phyloP scores from a whole-genome alignment of 768 basidiomycete species.

The Boletus vermiculosoides region DNA sequence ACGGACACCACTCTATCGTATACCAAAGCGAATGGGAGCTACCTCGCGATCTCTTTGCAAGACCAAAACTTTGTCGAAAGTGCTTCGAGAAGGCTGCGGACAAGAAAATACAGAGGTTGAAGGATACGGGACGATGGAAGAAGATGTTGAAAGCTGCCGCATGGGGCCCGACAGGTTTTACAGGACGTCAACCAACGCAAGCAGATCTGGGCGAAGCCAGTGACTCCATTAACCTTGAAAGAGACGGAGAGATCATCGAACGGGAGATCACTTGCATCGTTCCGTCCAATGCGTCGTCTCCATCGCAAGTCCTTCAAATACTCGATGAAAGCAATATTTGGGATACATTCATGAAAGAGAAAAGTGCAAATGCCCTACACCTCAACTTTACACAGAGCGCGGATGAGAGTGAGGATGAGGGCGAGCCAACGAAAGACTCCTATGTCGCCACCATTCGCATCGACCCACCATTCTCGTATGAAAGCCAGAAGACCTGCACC shows the following conservation, averaged over 20 bases:
- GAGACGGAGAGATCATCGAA: conserved; percentile 18
- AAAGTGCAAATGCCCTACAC: rapidly evolving
- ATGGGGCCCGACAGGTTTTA: conserved; percentile 13
- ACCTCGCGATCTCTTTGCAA: conserved; percentile 41
- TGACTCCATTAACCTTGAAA: neutral
- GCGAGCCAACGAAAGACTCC: neutral
- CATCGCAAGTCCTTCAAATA: neutral
- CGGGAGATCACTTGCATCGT: conserved; percentile 17
- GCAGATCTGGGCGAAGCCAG: conserved; percentile 1
- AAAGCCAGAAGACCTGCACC: conserved; percentile 5
- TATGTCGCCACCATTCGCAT: conserved; percentile 7
- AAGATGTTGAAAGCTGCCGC: conserved; percentile 13
- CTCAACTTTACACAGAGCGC: neutral
- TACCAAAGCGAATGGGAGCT: conserved; percentile 53
- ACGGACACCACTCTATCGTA: conserved; percentile 53
- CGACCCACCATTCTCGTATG: conserved; percentile 15
- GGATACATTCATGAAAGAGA: neutral
- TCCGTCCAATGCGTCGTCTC: neutral
- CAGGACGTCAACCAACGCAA: neutral
- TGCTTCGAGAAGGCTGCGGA: conserved; percentile 38
- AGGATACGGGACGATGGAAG: conserved; percentile 23
- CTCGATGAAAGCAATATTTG: neutral
- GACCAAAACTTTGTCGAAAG: conserved; percentile 34
- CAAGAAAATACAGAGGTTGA: conserved; percentile 21
- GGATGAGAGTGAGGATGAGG: neutral